Base-by-base conservation (phyloP, 805 yeast species). In the Wickerhamomyces xylosicus region DNA sequence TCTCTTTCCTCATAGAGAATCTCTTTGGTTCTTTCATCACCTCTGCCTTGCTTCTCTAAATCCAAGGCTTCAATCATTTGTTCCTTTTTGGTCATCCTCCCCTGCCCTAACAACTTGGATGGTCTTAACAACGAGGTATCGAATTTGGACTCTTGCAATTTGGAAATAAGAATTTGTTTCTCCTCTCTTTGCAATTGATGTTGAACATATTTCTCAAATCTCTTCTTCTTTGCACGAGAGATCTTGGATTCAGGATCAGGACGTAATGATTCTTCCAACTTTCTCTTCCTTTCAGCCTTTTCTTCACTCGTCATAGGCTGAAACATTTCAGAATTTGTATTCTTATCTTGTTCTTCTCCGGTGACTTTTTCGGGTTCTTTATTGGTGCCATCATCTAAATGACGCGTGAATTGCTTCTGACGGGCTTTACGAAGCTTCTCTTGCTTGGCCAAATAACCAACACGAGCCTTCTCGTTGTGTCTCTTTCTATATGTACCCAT, bases 151-250 rank as follows among this genome's bases (percentile, higher is more conserved):
- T 69, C 71, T 37, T 79, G 71, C 33, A 90, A 65, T 56, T 86
- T 87, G 46, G 80, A 77, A 33, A 90, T 63, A 39, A 90, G 64
- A 3, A 72, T 71, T 48, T 83, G 83, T 58, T 84, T 84, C 61
- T 90, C 97, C 57, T 90, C 95, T 54, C 94, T 67, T 52, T 81
- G 82, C 49, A 87, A 54, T 56, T 87, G 96, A 61, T 85, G 95
- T 42, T 87, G 95, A 31, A 90, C 86, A 58, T 86, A 90, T 59
- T 90, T 90, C 45, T 90, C 97, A 34, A 90, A 62, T 41, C 97
- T 64, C 63, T 83, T 76, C 72, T 67, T 69, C 64, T 90, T 82
- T 36, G 80, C 71, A 37, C 76, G 65, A 1, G 89, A 77, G 29
- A 84, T 59, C 53, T 86, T 86, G 13, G 78, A 54, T 42, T 85